Percentiles rank a stretch among this genome's conserved stretches.
phyloP scores from a whole-genome alignment of 108 stramenopile genomes.

The Cylindrotheca fusiformis region DNA sequence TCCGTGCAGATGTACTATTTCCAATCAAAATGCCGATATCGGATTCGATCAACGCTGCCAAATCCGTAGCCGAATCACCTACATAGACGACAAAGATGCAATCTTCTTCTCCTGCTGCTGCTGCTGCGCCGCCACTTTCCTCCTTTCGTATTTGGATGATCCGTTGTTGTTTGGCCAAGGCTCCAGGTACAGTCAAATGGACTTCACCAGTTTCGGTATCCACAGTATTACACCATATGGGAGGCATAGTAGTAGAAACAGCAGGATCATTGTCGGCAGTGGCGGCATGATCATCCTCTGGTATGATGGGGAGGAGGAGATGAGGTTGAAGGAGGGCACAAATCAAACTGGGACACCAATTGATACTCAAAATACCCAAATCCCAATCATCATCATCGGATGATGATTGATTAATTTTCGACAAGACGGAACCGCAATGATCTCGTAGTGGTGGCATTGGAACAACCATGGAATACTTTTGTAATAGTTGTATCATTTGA shows the following conservation, averaged over 20 bases:
- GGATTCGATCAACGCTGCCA: slow-evolving; percentile 46
- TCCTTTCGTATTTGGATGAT: slow-evolving; percentile 31
- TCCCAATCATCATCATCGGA: slow-evolving; percentile 19
- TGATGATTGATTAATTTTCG: neutral
- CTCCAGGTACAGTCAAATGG: slow-evolving; percentile 45
- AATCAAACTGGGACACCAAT: slow-evolving; percentile 60
- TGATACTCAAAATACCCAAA: slow-evolving; percentile 54
- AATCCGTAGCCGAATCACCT: slow-evolving; percentile 56
- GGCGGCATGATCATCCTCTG: slow-evolving; percentile 9
- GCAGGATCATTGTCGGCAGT: slow-evolving; percentile 20
- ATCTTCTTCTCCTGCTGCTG: slow-evolving; percentile 8
- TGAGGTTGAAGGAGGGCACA: slow-evolving; percentile 42
- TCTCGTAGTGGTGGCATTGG: neutral
- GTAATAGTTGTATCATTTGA: slow-evolving; percentile 23
- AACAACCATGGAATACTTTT: slow-evolving; percentile 14
- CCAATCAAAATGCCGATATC: slow-evolving; percentile 57
- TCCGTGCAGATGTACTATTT: slow-evolving; percentile 26
- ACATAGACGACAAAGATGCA: slow-evolving; percentile 52
- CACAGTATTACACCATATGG: slow-evolving; percentile 58
- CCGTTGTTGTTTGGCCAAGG: slow-evolving; percentile 42
- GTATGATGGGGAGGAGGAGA: neutral
- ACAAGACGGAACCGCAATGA: slow-evolving; percentile 5
- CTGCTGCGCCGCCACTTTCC: too few species aligned
- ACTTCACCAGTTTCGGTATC: slow-evolving; percentile 37
- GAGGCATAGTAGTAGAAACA: slow-evolving; percentile 19